These are phyloP conservation scores for Flaveria robusta DNA, from an alignment of 129 eudicot species.

Conservation along the genomic window DNA sequence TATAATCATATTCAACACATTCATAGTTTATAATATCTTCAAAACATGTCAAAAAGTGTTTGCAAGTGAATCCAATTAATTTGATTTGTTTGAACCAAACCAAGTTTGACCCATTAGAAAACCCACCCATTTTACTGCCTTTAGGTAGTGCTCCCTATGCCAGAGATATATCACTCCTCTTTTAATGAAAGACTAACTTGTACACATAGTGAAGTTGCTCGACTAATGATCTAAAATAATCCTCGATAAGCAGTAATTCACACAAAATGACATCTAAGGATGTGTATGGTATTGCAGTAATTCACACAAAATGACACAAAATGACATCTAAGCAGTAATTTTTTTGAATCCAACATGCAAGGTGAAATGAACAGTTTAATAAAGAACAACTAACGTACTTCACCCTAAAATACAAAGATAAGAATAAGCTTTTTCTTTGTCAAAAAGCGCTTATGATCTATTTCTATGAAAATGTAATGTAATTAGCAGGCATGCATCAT, in stretches of 20 bases:
- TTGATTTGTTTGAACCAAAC: background rate
- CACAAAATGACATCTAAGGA: no score
- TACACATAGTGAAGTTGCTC: background rate
- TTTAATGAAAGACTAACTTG: background rate
- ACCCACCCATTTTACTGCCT: background rate
- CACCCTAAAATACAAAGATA: background rate
- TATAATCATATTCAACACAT: background rate
- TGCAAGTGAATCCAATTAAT: background rate
- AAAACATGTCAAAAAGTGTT: background rate
- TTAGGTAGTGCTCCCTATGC: background rate
- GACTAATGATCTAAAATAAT: background rate
- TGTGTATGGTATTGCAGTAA: no score
- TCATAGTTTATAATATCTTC: background rate
- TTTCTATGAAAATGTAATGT: background rate
- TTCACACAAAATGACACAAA: no score
- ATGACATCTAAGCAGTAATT: no score
- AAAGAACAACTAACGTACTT: background rate
- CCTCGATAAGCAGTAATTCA: background rate
- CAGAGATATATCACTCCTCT: conserved; percentile 5
- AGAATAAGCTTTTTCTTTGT: background rate
- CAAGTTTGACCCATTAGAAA: background rate
- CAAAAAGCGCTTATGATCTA: background rate
- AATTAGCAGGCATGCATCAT: background rate
- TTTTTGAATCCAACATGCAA: background rate
- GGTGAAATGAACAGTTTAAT: background rate